Conservation (phyloP, 179 eudicot genomes). For the Actinidia arguta region DNA sequence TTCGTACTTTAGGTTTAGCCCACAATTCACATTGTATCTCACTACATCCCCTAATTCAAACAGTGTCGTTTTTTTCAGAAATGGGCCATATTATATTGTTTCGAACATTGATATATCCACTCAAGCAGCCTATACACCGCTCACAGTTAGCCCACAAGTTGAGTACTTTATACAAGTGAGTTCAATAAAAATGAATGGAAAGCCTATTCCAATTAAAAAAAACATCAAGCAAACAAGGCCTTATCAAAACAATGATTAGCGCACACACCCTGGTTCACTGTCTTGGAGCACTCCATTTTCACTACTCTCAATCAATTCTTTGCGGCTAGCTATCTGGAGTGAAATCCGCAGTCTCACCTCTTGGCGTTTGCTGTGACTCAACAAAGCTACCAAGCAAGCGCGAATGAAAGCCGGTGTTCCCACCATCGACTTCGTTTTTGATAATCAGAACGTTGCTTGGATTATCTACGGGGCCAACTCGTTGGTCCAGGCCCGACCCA, state of each 20-base stretch:
- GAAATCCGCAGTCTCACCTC: not conserved
- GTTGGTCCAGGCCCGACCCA: slow-evolving; percentile 29
- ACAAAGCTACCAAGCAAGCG: slow-evolving; percentile 21
- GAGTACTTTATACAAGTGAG: slow-evolving; percentile 30
- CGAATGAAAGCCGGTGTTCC: slow-evolving; percentile 40
- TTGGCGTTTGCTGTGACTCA: not conserved
- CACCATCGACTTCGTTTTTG: slow-evolving; percentile 40
- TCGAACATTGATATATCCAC: not conserved
- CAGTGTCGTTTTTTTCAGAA: slow-evolving; percentile 32
- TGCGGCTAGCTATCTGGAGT: not conserved
- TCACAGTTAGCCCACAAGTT: slow-evolving; percentile 30
- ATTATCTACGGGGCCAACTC: slow-evolving; percentile 39
- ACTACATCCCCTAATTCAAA: not conserved
- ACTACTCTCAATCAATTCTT: slow-evolving; percentile 14
- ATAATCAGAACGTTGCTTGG: slow-evolving; percentile 33
- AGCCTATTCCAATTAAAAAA: slow-evolving; percentile 21
- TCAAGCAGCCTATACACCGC: slow-evolving; percentile 15
- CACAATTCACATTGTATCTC: slow-evolving; percentile 30
- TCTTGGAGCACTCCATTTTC: slow-evolving; percentile 27
- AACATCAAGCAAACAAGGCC: slow-evolving; percentile 9
- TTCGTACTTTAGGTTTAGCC: slow-evolving; percentile 16
- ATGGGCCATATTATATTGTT: slow-evolving; percentile 9
- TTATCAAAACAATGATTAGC: slow-evolving; percentile 24
- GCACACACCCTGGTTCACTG: slow-evolving; percentile 33
- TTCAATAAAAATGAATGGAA: slow-evolving; percentile 25